Conservation (phyloP, 208 protist genomes). For the Crithidia acanthocephali region DNA sequence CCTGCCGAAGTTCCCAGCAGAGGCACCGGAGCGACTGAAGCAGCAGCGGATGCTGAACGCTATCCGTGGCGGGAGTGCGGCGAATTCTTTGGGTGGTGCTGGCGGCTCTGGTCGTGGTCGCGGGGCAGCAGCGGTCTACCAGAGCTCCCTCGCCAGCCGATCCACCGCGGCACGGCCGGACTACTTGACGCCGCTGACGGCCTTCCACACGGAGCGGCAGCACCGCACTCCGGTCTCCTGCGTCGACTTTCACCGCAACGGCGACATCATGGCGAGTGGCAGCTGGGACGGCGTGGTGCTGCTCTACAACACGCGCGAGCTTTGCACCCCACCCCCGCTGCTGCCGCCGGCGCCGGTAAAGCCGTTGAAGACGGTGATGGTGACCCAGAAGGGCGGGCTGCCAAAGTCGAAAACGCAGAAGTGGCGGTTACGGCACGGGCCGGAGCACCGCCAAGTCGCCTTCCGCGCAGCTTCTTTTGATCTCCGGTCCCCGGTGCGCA, state of each 20-base stretch:
- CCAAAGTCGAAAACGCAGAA: not conserved
- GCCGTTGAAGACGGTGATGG: no score
- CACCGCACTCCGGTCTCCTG: slow-evolving; percentile 61
- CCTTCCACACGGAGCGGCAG: slow-evolving; percentile 64
- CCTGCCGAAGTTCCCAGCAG: slow-evolving; percentile 32
- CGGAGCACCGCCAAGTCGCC: slow-evolving; percentile 17
- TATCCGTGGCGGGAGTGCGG: not conserved
- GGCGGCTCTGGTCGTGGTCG: not conserved
- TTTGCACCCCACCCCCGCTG: slow-evolving; percentile 10
- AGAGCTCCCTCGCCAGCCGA: slow-evolving; percentile 12
- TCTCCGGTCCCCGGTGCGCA: slow-evolving; percentile 53
- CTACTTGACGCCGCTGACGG: slow-evolving; percentile 25
- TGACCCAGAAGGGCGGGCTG: not conserved
- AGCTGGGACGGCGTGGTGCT: slow-evolving; percentile 71
- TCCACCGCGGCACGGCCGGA: slow-evolving; percentile 13
- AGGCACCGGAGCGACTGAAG: slow-evolving; percentile 17
- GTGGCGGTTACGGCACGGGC: slow-evolving; percentile 19
- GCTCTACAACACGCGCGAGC: slow-evolving; percentile 49
- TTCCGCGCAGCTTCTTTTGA: slow-evolving; percentile 21
- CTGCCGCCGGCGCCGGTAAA: not conserved
- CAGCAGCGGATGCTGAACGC: slow-evolving; percentile 11
- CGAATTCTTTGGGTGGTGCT: not conserved
- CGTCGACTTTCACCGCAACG: slow-evolving; percentile 65
- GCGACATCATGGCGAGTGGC: slow-evolving; percentile 75
- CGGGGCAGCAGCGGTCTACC: not conserved